Base-by-base conservation (phyloP, 148 eudicot genomes). In the Rhododendron ovatum region DNA sequence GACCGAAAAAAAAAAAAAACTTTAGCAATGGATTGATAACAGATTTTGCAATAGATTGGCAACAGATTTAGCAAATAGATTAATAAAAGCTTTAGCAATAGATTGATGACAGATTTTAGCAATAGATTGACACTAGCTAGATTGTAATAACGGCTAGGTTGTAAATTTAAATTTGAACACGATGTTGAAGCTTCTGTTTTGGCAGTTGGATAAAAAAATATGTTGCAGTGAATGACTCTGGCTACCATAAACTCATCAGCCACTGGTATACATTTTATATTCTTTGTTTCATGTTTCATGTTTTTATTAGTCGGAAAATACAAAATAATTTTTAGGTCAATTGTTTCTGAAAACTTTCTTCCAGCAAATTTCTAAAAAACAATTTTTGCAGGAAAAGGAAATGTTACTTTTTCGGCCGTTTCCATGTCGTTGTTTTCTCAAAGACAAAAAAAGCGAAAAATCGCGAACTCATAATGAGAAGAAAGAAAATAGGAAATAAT, bases 121-220 rank as follows among this genome's bases (percentile, higher is more conserved):
- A 41, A 41, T 41, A 41, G 8, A 41, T 41, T 37, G 39, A 2
- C 55, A 53, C 91, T 91, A 33, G 84, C 90, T 53, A 37, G 39
- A 37, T 37, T 2, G 39, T 37, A 37, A 37, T 37, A 37, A 37
- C 39, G 39, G 39, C 39, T 35, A 35, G 35, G 35, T 35, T 35
- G 35, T 35, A 35, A 35, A 39, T 39, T 39, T 39, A 39, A 4
- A 39, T 39, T 39, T 39, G 65, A 55, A 30, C 35, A 85, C 18
- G 91, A 90, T n/a, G 80, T 84, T 28, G 87, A 89, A 18, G 90
- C 81, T 4, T 69, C 89, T 22, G 39, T 92, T 35, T 91, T 30
- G 94, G 94, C 89, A 90, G 76, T 78, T 91, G 80, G 93, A 30
- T 91, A 59, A 91, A 91, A 79, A 84, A 91, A 71, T 87, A 91